phyloP scores from a whole-genome alignment of 1,284 basidiomycete genomes.

The Stygiomarasmius scandens region DNA sequence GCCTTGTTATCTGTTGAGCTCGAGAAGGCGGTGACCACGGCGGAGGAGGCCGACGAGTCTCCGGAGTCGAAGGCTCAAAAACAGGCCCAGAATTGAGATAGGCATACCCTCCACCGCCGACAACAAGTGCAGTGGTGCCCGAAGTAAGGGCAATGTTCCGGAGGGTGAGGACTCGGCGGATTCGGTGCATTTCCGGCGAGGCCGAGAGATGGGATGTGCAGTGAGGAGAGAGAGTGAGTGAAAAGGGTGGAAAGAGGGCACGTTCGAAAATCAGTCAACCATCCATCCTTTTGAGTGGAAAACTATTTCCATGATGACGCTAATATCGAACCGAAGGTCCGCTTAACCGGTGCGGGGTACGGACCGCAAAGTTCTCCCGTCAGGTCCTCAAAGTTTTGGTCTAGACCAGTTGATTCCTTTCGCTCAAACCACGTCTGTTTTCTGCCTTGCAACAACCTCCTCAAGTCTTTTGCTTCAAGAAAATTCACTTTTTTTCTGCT shows the following conservation, averaged over 20 bases:
- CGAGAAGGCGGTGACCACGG: conserved; percentile 77
- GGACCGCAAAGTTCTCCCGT: too few relatives aligned
- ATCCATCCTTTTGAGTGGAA: too few relatives aligned
- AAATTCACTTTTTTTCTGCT: too few relatives aligned
- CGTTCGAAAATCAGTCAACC: too few relatives aligned
- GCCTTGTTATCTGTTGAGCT: conserved; percentile 60
- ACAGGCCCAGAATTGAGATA: conserved; percentile 71
- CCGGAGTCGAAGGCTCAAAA: conserved; percentile 61
- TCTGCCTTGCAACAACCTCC: too few relatives aligned
- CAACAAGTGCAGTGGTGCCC: conserved; percentile 51
- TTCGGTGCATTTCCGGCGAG: neutral
- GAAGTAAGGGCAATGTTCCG: conserved; percentile 34
- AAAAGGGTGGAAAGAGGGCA: neutral
- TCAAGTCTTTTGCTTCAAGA: too few relatives aligned
- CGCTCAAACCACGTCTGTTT: too few relatives aligned
- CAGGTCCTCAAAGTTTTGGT: too few relatives aligned
- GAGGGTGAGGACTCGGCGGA: conserved; percentile 37
- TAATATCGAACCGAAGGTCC: too few relatives aligned
- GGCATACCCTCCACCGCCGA: conserved; percentile 55
- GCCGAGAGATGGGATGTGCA: neutral
- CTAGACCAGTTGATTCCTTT: too few relatives aligned
- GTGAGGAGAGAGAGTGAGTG: neutral
- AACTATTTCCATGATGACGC: too few relatives aligned
- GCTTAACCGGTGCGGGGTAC: too few relatives aligned
- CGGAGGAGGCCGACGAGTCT: conserved; percentile 66